Percentiles rank a stretch among this genome's conserved stretches.
Evolutionary conservation across 352 stramenopile genomes (phyloP).

Genomic region (Phytophthora crassamura): DNA sequence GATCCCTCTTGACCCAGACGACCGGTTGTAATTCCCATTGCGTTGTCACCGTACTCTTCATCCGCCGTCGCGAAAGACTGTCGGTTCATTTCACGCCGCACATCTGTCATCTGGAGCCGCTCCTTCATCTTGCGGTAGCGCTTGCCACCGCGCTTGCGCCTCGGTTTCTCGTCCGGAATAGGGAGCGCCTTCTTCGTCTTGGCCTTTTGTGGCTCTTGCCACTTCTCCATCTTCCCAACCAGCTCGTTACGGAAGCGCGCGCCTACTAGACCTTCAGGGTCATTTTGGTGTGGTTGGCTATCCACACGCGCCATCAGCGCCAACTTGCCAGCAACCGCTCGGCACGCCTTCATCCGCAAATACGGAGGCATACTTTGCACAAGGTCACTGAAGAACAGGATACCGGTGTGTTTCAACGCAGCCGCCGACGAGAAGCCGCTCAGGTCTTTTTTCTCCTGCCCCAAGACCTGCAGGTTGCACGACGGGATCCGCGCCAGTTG

Average conservation of each 20-base stretch:
- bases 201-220: conserved; percentile 96
- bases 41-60: conserved; percentile 98
- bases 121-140: conserved; percentile 98
- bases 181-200: conserved; percentile 98
- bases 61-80: conserved; percentile 94
- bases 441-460: conserved; percentile 94
- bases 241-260: conserved; percentile 91
- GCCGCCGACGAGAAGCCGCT: conserved; percentile 89
- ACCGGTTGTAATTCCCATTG: conserved; percentile 96
- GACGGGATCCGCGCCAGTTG: conserved; percentile 95
- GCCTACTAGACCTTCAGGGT: conserved; percentile 72
- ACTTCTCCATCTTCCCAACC: conserved; percentile 96
- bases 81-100: conserved; percentile 97
- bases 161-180: conserved; percentile 94
- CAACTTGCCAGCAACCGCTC: conserved; percentile 91
- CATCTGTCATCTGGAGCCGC: conserved; percentile 96
- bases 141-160: conserved; percentile 94
- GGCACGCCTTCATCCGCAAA: conserved; percentile 94
- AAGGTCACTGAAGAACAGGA: conserved; percentile 95
- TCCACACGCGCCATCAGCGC: conserved; percentile 94
- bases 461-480: conserved; percentile 98
- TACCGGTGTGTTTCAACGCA: conserved; percentile 91
- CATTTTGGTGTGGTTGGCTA: conserved; percentile 85
- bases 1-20: conserved; percentile 91
- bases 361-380: conserved; percentile 91